phyloP scores from a whole-genome alignment of 2,329 filamentous ascomycete species.

The Fusarium armeniacum region DNA sequence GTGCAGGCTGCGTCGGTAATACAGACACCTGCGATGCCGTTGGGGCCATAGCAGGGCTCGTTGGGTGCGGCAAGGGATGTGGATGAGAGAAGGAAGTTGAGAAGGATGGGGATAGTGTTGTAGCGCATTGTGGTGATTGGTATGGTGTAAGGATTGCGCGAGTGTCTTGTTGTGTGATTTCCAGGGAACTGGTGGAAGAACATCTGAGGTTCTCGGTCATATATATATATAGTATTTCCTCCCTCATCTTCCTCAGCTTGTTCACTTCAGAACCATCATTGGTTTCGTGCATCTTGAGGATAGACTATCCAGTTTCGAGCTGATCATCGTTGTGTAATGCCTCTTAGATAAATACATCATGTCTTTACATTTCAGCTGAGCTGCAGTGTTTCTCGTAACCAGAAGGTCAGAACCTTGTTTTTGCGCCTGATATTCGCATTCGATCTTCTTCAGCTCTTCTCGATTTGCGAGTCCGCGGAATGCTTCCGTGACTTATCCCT shows the following conservation, averaged over 20 bases:
- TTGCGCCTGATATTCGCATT: neutral
- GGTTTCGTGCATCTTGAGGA: constrained; percentile 5
- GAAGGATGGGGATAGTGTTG: constrained; percentile 16
- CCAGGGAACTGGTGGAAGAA: neutral
- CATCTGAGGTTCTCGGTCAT: neutral
- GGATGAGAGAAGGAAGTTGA: constrained; percentile 36
- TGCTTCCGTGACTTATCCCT: constrained; percentile 4
- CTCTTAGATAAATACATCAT: too few relatives aligned
- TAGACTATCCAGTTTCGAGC: constrained; percentile 24
- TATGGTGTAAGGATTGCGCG: neutral
- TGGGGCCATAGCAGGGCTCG: constrained; percentile 53
- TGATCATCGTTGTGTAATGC: constrained; percentile 24
- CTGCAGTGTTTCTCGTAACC: neutral
- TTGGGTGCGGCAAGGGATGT: constrained; percentile 49
- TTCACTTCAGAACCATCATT: neutral
- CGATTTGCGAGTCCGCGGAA: neutral
- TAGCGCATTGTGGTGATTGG: constrained; percentile 41
- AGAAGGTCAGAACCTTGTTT: constrained; percentile 14
- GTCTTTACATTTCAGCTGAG: constrained; percentile 30
- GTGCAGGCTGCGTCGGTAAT: constrained; percentile 55
- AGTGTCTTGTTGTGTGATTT: neutral
- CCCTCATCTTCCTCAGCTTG: neutral
- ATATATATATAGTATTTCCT: constrained; percentile 22
- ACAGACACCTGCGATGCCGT: constrained; percentile 54
- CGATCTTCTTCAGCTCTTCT: constrained; percentile 41